phyloP scores from a whole-genome alignment of 2,329 filamentous ascomycete species.

The Neofusicoccum ribis region DNA sequence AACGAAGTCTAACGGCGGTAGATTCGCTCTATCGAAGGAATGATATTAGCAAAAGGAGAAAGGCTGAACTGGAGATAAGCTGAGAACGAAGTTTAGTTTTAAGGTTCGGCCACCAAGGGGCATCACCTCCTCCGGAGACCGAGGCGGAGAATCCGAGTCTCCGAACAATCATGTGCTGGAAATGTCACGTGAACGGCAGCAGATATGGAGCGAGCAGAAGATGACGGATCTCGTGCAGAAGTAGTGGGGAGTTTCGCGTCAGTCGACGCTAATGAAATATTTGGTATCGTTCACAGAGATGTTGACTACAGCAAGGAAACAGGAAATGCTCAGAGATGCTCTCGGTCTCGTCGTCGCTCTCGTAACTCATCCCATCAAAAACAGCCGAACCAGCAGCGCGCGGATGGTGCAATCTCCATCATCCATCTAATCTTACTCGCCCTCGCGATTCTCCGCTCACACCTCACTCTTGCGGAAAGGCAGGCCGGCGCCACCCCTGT shows the following conservation, averaged over 20 bases:
- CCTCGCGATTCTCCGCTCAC: background rate
- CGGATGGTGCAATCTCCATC: background rate
- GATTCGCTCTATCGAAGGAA: too few species aligned
- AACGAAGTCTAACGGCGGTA: too few species aligned
- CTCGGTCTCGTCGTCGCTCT: background rate
- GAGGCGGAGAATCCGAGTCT: too few species aligned
- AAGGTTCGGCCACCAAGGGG: too few species aligned
- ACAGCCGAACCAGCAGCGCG: constrained; percentile 3
- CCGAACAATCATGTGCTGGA: too few species aligned
- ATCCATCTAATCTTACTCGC: background rate
- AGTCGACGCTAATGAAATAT: background rate
- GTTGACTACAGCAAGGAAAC: background rate
- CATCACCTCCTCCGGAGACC: too few species aligned
- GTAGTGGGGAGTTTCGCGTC: background rate
- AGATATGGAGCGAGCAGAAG: too few species aligned
- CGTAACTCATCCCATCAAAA: background rate
- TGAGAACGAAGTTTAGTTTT: too few species aligned
- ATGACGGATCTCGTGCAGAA: too few species aligned
- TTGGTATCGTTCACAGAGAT: background rate
- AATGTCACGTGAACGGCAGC: too few species aligned
- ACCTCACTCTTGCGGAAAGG: constrained; percentile 7
- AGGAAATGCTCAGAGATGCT: background rate
- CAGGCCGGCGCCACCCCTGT: background rate
- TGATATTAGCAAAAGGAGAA: too few species aligned
- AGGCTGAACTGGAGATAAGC: too few species aligned